Evolutionary conservation across 2,329 filamentous ascomycete genomes (phyloP), one percentile per base, ranked within the genome.

Genomic region (Trichoderma endophyticum): DNA sequence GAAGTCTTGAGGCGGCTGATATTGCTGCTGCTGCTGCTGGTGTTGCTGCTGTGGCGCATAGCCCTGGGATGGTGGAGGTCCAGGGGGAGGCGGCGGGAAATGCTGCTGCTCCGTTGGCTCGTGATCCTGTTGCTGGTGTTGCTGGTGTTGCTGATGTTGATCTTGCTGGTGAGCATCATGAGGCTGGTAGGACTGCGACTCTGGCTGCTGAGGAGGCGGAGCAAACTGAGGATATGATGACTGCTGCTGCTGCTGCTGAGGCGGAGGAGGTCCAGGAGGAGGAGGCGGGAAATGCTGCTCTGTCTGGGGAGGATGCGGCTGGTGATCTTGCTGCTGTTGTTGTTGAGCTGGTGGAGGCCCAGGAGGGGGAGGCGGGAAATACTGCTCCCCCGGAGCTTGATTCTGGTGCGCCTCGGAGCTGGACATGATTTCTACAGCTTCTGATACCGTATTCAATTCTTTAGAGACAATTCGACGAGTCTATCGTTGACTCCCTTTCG

Each of bases 341-440:
- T 59, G 64, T 18, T 59, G 64, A 61, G 36, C 1, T 32, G 48
- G 48, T 2, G 68, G 68, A 39, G 68, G 60, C 1, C 68, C 68
- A 30, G 68, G 68, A 39, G 68, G 68, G 6, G 68, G 68, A 30
- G 68, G 68, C 7, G 68, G 68, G 48, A 71, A 71, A 64, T 71
- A 71, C 6, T 64, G 68, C 59, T 32, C 68, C 24, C 32, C 61
- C 15, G 48, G 60, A 43, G 57, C 67, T 48, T 48, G 68, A 3
- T 30, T 71, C 32, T 64, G 48, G 32, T 64, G 68, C 18, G 64
- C 32, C 32, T 71, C 60, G 6, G 60, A 59, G 21, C n/a, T 57
- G 9, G 68, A 71, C 68, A 71, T 71, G 15, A 11, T 43, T 26
- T 21, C 18, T 48, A 7, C 7, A 28, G 21, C 26, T 48, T 4